Percentiles rank a stretch among this genome's conserved stretches.
phyloP scores from a whole-genome alignment of 1,139 yeast species.

The Geotrichum carabidarum region DNA sequence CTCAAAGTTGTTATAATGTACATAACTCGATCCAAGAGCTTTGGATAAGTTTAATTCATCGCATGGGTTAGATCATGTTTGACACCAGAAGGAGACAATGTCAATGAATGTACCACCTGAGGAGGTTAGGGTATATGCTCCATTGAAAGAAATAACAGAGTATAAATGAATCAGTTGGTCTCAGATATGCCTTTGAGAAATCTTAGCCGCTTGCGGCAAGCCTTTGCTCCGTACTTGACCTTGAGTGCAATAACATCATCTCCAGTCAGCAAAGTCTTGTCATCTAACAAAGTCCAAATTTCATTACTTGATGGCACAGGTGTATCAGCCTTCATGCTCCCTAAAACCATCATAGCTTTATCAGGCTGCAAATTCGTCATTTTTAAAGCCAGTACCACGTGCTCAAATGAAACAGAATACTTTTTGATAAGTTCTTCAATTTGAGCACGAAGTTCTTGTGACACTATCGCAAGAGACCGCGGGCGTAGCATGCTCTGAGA shows the following conservation, averaged over 20 bases:
- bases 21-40: too few relatives aligned
- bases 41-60: too few relatives aligned
- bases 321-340: background rate
- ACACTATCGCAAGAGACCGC: too few relatives aligned
- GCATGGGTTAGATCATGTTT: too few relatives aligned
- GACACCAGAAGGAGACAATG: too few relatives aligned
- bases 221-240: conserved; percentile 2
- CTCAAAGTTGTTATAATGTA: too few relatives aligned
- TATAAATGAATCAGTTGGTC: background rate
- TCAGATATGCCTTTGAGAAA: background rate
- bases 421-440: background rate
- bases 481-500: too few relatives aligned
- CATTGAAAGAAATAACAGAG: too few relatives aligned
- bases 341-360: conserved; percentile 1
- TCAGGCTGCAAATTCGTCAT: background rate
- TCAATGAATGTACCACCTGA: too few relatives aligned
- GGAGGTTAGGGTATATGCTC: too few relatives aligned
- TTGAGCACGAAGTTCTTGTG: too few relatives aligned
- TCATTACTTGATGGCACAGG: background rate
- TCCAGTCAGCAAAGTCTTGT: background rate
- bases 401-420: background rate
- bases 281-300: conserved; percentile 7
- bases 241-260: background rate
- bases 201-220: conserved; percentile 10
- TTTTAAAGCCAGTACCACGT: conserved; percentile 3